Base-by-base conservation (phyloP, 148 eudicot species). In the Camellia japonica region DNA sequence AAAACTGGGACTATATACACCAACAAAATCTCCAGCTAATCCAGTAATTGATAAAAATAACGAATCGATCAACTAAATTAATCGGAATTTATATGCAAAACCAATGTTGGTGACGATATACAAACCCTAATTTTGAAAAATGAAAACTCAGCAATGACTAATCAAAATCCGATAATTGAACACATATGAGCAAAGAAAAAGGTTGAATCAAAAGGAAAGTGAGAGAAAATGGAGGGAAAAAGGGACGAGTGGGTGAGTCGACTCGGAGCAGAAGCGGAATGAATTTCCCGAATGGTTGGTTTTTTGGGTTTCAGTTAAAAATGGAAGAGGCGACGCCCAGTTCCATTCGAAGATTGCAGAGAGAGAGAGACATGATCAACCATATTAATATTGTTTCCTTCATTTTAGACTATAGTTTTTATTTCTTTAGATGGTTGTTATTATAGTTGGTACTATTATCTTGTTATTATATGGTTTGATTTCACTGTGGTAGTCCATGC, bases 221-320 rank as follows among this genome's bases (percentile, higher is more conserved):
- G 74, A 70, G 11, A 18, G 14, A 70, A n/a, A 7, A n/a, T 0
- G 18, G 44, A 16, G 13, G 62, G 30, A 5, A 14, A n/a, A 44
- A 12, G 11, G 41, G 6, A 41, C 6, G 3, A 51, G 73, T 43
- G 19, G 61, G 72, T 77, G 80, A 77, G 80, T 64, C 55, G 55
- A 49, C 69, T 49, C 80, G 73, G 80, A 78, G 55, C 18, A 51
- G 61, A 55, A 74, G 20, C 11, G 16, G 73, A 51, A 49, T 3
- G 52, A n/a, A 67, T 5, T 38, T 14, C 46, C 46, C 4, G 64
- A 18, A 61, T 61, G 64, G 19, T 67, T 11, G 18, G 13, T 59
- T 11, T 9, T 38, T 23, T 67, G 10, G 71, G 5, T 12, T 67
- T 41, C 71, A 12, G 42, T 41, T 18, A 38, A 42, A 67, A 67